phyloP scores from a whole-genome alignment of 1,139 yeast genomes.

The Scheffersomyces insectosa region DNA sequence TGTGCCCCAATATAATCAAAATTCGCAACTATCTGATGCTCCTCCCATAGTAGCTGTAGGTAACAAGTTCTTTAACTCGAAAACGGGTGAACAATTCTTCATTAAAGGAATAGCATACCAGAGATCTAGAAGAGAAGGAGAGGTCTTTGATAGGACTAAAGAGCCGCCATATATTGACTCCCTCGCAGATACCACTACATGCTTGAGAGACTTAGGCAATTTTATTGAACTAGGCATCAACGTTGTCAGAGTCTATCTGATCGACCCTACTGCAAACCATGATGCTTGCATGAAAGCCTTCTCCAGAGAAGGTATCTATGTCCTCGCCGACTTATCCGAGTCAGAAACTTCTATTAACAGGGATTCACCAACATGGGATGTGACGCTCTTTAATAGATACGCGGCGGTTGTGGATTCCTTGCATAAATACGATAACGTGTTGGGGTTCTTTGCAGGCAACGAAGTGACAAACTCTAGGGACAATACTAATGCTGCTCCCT shows the following conservation, averaged over 20 bases:
- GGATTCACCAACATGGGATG: constrained; percentile 50
- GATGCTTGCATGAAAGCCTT: constrained; percentile 57
- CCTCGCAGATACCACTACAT: constrained; percentile 44
- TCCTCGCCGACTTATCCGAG: constrained; percentile 55
- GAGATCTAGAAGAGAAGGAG: constrained; percentile 39
- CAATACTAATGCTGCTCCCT: constrained; percentile 56
- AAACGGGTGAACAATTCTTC: constrained; percentile 50
- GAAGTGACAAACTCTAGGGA: constrained; percentile 55
- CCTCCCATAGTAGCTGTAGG: constrained; percentile 39
- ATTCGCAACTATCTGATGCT: too few relatives aligned
- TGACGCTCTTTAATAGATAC: constrained; percentile 33
- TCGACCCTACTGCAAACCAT: constrained; percentile 52
- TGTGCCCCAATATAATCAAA: too few relatives aligned
- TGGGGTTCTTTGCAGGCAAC: constrained; percentile 65
- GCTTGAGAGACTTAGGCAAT: constrained; percentile 52
- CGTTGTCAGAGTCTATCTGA: constrained; percentile 55
- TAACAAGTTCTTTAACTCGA: constrained; percentile 46
- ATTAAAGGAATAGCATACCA: constrained; percentile 64
- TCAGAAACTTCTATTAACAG: constrained; percentile 53
- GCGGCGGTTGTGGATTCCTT: constrained; percentile 54
- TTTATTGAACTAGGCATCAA: constrained; percentile 51
- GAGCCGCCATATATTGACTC: constrained; percentile 53
- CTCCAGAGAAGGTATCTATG: constrained; percentile 56
- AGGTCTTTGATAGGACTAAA: constrained; percentile 17
- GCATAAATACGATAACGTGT: constrained; percentile 46